A percentile compares a stretch with the other conserved stretches of the same genome.
These are phyloP conservation scores for Ophiostoma australiae DNA, from an alignment of 2,329 filamentous ascomycete species.

Conservation along the genomic window DNA sequence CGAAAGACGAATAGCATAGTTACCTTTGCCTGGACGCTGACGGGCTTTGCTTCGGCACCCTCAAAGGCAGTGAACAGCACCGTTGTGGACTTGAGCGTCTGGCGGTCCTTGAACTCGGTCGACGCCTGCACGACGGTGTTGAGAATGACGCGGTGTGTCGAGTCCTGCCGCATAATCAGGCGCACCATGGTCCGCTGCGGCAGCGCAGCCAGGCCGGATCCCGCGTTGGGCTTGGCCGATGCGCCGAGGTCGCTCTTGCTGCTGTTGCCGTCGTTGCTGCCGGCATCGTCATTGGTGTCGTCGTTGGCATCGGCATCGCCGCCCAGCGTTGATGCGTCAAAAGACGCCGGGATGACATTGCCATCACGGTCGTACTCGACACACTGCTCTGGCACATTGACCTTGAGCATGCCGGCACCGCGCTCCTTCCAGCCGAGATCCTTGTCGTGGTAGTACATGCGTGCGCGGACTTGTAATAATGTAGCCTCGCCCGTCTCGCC, in stretches of 20 bases:
- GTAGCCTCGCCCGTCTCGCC: conserved; percentile 81
- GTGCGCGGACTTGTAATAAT: conserved; percentile 57
- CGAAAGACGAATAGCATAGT: conserved; percentile 27
- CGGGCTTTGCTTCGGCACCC: conserved; percentile 49
- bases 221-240: conserved; percentile 16
- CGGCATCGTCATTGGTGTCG: conserved; percentile 29
- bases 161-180: conserved; percentile 86
- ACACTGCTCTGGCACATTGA: conserved; percentile 65
- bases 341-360: conserved; percentile 27
- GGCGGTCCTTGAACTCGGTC: conserved; percentile 74
- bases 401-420: conserved; percentile 74
- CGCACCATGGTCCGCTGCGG: conserved; percentile 53
- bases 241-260: conserved; percentile 29
- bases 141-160: conserved; percentile 77
- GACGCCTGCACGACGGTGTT: conserved; percentile 77
- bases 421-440: conserved; percentile 80
- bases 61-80: conserved; percentile 64
- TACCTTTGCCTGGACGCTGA: conserved; percentile 59
- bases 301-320: conserved; percentile 24
- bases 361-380: conserved; percentile 48
- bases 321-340: conserved; percentile 28
- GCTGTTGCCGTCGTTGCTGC: conserved; percentile 26
- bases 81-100: conserved; percentile 64
- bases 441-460: conserved; percentile 75
- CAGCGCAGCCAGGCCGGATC: background rate